Base-by-base conservation (phyloP, 192 early-diverging fungal species). In the Gonapodya sp. region DNA sequence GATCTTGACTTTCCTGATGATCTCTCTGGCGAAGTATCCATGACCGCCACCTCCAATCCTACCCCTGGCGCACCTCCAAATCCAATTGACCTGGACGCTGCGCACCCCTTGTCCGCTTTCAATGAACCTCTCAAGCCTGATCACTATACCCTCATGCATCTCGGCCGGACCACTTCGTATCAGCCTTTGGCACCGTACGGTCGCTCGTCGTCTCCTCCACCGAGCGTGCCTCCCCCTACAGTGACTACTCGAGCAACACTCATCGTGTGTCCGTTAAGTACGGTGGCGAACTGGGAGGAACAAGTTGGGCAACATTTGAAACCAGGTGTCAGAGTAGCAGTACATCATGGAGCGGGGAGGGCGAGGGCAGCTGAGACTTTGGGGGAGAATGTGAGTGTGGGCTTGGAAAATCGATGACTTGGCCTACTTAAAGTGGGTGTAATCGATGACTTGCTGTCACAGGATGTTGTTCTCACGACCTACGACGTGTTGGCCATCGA, bases 261-360 rank as follows among this genome's bases (percentile, higher is more conserved):
- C 36, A 91, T 94, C 72, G 84, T 94, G 2, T 93, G 91, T 46
- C 93, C 93, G 24, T 86, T 94, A 32, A 90, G 89, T 18, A 92
- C 90, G 2, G 86, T 94, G 73, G 83, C 87, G 18, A 93, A 94
- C 83, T 94, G 93, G 93, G 92, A 92, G 82, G 89, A 92, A 36
- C 92, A 94, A 83, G 82, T 93, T 31, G 78, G 18, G 34, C 81
- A 82, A 14, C 92, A 93, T 79, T 84, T 88, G 8, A 78, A 78
- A 31, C 24, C 82, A 0, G 81, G 84, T 0, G 77, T 93, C 37
- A 82, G 81, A 2, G 86, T 93, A 14, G 84, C 87, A 30, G 86
- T 92, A 1, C 93, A 92, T 84, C 92, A 94, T 80, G 93, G 92
- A 33, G 46, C 81, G 8, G n/a, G 79, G 36, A 86, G 92, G 1